Base-by-base conservation (phyloP, 768 basidiomycete genomes). In the Boletus reticulatus region DNA sequence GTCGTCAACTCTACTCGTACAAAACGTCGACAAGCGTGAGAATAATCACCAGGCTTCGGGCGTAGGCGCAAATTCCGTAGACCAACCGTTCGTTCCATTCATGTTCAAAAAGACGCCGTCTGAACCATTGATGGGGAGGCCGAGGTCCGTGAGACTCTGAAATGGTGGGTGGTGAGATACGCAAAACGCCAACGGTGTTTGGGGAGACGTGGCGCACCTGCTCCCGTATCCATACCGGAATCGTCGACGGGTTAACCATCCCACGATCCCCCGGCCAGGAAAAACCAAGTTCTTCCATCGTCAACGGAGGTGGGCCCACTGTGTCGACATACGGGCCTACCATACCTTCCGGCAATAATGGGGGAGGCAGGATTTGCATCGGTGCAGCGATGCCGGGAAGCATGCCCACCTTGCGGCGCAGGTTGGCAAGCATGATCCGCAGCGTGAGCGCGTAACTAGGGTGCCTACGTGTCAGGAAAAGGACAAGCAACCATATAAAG, bases 201-300 rank as follows among this genome's bases (percentile, higher is more conserved):
- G 17, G 29, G 34, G 49, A 39, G 38, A 49, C 39, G 29, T 17
- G 43, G 76, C 85, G 56, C 48, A 91, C 92, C 76, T 91, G 87
- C 72, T 96, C 94, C 68, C 91, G 93, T 54, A 97, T 74, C 94
- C 94, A 97, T 4, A 85, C 64, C n/a, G 94, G 94, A 52, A 97
- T 88, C 44, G 87, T 83, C 41, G 84, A 82, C 11, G 91, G 88
- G 66, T 83, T 91, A 69, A 95, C 85, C 48, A 84, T 80, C 16
- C 82, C 81, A 45, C 80, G 73, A 53, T 83, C 81, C 47, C 73
- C 75, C 55, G 88, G 87, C 83, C 87, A 89, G 27, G 80, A 79
- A 60, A 92, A 85, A 0, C 90, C 92, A 24, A 94, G 80, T 63
- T 94, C 94, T 66, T 93, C 89, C 81, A 90, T 83, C 24, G 89